Base-by-base conservation (phyloP, 176 grass and related monocot species). In the Hordeum vulgare region DNA sequence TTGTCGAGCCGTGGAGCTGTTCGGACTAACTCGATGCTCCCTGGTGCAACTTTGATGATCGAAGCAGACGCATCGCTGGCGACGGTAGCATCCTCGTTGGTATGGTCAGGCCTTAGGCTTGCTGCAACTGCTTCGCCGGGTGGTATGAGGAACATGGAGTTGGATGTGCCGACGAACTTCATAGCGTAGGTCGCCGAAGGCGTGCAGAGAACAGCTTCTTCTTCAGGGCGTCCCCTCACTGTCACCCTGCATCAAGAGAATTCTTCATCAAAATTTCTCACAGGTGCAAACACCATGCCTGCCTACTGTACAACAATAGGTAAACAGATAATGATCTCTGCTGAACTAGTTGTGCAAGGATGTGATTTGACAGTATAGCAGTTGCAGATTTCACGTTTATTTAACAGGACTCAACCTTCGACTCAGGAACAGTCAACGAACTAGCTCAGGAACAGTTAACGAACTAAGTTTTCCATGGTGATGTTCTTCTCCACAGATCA, bases 161-260 rank as follows among this genome's bases (percentile, higher is more conserved):
- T 98, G 8, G 93, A 95, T 36, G 91, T 98, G 63, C 91, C 89
- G 27, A 98, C 96, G 78, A 95, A 98, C 79, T 98, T 98, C 96
- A 95, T 98, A 9, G 91, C 86, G 47, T 95, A 98, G 0, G 96
- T 98, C 76, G 93, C 81, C 26, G 87, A 92, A 70, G 79, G 79
- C 34, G 96, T 95, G 91, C 96, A 98, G 11, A 98, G 87, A 28
- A 98, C 91, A 77, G 93, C 93, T 75, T 98, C 96, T 87, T 95
- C 96, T 25, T 98, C 85, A 8, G 74, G 77, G 20, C 85, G 83
- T 4, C 96, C 96, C 66, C 93, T 8, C 53, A 95, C 83, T 20
- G 83, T 92, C 56, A 90, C 87, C 26, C 91, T 95, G 66, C 13
- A 68, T 73, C 5, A 34, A 78, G 11, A 84, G 5, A 71, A 42